These are phyloP conservation scores for Paragyromitra xinjiangensis DNA, from an alignment of 495 filamentous ascomycete species.

Conservation along the genomic window DNA sequence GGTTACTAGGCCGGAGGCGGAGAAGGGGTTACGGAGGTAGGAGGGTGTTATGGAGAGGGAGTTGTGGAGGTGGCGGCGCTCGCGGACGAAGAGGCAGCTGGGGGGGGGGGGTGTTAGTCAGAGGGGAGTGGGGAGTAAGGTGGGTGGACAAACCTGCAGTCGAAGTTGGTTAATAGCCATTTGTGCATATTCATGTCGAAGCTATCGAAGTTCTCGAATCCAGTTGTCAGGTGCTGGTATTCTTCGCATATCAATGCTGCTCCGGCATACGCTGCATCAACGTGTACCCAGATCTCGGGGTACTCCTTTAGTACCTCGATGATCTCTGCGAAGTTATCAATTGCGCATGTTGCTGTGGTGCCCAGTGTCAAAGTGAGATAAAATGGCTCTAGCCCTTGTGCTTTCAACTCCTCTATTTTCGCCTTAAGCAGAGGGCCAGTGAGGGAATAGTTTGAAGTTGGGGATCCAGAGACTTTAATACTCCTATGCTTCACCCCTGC, in stretches of 20 bases:
- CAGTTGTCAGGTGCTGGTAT: constrained; percentile 72
- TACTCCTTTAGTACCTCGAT: constrained; percentile 70
- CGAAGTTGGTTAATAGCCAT: constrained; percentile 95
- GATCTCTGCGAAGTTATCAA: constrained; percentile 82
- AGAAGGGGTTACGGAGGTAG: constrained; percentile 82
- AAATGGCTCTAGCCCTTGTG: constrained; percentile 79
- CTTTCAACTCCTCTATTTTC: constrained; percentile 68
- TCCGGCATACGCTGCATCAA: constrained; percentile 97
- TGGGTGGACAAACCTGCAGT: constrained; percentile 63
- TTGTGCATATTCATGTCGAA: constrained; percentile 98
- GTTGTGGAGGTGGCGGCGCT: constrained; percentile 76
- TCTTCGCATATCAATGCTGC: constrained; percentile 82
- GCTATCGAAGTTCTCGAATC: constrained; percentile 76
- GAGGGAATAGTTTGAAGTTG: constrained; percentile 70
- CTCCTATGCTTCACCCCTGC: constrained; percentile 79
- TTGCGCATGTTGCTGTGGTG: constrained; percentile 85
- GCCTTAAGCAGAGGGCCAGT: constrained; percentile 70
- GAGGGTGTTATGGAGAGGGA: constrained; percentile 83
- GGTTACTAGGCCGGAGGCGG: constrained; percentile 83
- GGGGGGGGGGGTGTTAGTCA: neutral
- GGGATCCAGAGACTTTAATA: constrained; percentile 66
- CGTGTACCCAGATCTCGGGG: constrained; percentile 84
- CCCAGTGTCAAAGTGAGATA: constrained; percentile 87
- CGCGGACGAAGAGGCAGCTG: constrained; percentile 79
- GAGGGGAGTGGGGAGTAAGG: neutral